Base-by-base conservation (phyloP, 2,329 filamentous ascomycete genomes). In the Helotiales sp. region DNA sequence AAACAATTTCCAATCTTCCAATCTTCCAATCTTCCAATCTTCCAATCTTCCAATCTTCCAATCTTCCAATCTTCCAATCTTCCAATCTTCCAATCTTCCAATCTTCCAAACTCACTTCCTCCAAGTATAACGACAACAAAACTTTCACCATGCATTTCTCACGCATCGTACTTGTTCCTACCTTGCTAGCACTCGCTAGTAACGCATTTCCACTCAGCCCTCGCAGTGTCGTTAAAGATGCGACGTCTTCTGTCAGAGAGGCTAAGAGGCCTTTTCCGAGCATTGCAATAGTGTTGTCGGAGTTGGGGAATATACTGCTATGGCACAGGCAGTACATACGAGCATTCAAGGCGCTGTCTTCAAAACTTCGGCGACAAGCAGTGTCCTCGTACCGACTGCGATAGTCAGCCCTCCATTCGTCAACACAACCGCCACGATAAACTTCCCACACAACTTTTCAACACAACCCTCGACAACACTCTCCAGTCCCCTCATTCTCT, bases 101-200 rank as follows among this genome's bases (percentile, higher is more conserved):
- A 43, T 7, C n/a, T 10, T 52, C 15, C 8, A n/a, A n/a, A 52
- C n/a, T 10, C 2, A 4, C 6, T 20, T 45, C 17, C 40, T 45
- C 5, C 17, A 8, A 45, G 6, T 10, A 20, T 45, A n/a, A n/a
- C n/a, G n/a, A n/a, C n/a, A n/a, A n/a, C n/a, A n/a, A n/a, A 49
- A 49, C 24, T 8, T 37, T 37, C 20, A 24, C n/a, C 52, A 57
- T 57, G 52, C 52, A 34, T 37, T 22, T 57, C n/a, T 57, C 52
- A 22, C 52, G 30, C 30, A 37, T 57, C 30, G 30, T n/a, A 11
- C 49, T 52, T 13, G 13, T 24, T 37, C 52, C 32, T 37, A 10
- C 52, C 17, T 28, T 57, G 28, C 20, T 57, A 6, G 52, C 17
- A 24, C 2, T 57, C 3, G 5, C 52, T 17, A 7, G 22, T 20